Evolutionary conservation across 148 eudicot genomes (phyloP).

Genomic region (Rhododendron kiyosumense): DNA sequence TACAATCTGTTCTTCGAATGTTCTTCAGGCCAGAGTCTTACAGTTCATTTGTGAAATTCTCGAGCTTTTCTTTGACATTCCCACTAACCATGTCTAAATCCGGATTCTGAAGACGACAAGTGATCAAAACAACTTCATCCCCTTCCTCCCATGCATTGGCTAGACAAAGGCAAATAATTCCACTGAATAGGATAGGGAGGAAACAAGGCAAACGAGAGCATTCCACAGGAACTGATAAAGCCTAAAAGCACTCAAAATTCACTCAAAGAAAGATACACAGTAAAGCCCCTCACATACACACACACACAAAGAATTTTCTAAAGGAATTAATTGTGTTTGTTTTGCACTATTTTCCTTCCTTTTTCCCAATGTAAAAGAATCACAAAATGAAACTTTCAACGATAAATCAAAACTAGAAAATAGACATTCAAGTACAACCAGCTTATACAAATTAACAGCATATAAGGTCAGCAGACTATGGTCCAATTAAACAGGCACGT

Average conservation of each 20-base stretch:
- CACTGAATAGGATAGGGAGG: not conserved
- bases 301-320: not conserved
- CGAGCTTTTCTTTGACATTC: constrained; percentile 46
- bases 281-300: not conserved
- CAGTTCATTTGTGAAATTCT: constrained; percentile 73
- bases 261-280: not conserved
- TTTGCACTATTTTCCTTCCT: not conserved
- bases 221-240: not conserved
- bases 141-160: constrained; percentile 99
- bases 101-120: constrained; percentile 81
- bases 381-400: not conserved
- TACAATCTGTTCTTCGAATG: not conserved
- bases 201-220: constrained; percentile 1
- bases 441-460: not conserved
- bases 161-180: constrained; percentile 17
- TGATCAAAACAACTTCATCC: constrained; percentile 82
- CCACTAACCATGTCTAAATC: constrained; percentile 75
- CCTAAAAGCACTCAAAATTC: not conserved
- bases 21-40: constrained; percentile 26
- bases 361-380: not conserved
- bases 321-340: not conserved
- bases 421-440: not conserved
- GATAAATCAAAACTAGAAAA: not conserved
- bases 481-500: not conserved
- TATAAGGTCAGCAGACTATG: not conserved